These are phyloP conservation scores for Eucalyptus virginea DNA, from an alignment of 345 rosid genomes.

Conservation along the genomic window DNA sequence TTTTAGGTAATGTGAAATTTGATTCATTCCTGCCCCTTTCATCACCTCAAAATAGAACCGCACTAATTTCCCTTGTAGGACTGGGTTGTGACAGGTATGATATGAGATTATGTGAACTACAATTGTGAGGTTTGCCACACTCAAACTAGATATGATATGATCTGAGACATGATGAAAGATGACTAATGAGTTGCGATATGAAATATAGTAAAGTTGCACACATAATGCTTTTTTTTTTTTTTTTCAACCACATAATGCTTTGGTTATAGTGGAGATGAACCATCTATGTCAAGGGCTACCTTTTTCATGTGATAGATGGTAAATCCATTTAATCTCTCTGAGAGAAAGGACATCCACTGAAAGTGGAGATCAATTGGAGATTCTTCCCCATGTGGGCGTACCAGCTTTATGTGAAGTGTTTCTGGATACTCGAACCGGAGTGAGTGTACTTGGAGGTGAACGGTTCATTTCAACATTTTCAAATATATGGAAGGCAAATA, in stretches of 20 bases:
- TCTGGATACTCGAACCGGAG: not conserved
- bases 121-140: not conserved
- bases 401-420: not conserved
- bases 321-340: not conserved
- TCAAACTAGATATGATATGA: not conserved
- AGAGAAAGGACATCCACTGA: not conserved
- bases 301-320: not conserved
- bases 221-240: no score
- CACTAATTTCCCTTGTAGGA: accelerated
- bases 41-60: accelerated
- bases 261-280: not conserved
- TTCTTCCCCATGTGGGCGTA: not conserved
- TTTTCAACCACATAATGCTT: no score
- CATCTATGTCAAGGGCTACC: not conserved
- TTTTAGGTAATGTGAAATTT: no score
- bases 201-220: not conserved
- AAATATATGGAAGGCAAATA: not conserved
- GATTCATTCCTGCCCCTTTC: accelerated
- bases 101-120: not conserved
- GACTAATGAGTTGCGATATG: not conserved
- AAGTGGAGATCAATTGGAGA: not conserved
- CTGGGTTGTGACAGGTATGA: accelerated
- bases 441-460: not conserved
- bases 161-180: not conserved
- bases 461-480: not conserved